Conservation (phyloP, 805 yeast genomes). For the Cyberlindnera americana region DNA sequence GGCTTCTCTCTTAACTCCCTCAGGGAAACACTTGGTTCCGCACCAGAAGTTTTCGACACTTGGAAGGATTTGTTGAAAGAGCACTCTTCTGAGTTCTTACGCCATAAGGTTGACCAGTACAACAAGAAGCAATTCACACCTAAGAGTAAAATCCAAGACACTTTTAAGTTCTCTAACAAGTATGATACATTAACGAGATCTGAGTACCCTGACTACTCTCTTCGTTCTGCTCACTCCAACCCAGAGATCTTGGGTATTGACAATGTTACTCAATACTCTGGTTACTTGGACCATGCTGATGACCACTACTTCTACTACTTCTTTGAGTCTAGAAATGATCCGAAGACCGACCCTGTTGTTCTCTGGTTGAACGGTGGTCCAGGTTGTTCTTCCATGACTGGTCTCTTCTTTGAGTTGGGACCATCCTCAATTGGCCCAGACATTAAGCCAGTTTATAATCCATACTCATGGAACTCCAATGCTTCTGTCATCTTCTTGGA, state of each 20-base stretch:
- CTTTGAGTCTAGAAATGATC: conserved; percentile 88
- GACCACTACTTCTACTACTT: conserved; percentile 87
- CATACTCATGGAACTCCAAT: conserved; percentile 85
- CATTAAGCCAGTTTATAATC: conserved; percentile 70
- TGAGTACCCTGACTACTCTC: conserved; percentile 15
- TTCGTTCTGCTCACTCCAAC: conserved; percentile 18
- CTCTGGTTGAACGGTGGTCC: conserved; percentile 96
- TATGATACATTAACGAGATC: conserved; percentile 8
- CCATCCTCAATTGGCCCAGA: conserved; percentile 70
- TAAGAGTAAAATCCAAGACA: conserved; percentile 14
- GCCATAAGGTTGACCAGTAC: conserved; percentile 12
- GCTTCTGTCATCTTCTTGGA: conserved; percentile 90
- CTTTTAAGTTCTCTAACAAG: conserved; percentile 5
- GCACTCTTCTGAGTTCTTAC: conserved; percentile 21
- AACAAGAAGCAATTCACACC: conserved; percentile 16
- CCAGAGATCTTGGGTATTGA: conserved; percentile 68
- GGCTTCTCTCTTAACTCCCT: conserved; percentile 9
- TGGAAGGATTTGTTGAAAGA: conserved; percentile 35
- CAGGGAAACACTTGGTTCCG: conserved; percentile 5
- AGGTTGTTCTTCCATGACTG: conserved; percentile 90
- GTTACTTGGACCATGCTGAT: conserved; percentile 73
- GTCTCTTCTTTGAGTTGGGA: conserved; percentile 87
- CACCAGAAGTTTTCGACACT: conserved; percentile 15
- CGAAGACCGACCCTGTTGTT: conserved; percentile 78
- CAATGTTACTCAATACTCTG: conserved; percentile 73